Conservation (phyloP, 2,329 filamentous ascomycete species). For the Fusarium foetens region DNA sequence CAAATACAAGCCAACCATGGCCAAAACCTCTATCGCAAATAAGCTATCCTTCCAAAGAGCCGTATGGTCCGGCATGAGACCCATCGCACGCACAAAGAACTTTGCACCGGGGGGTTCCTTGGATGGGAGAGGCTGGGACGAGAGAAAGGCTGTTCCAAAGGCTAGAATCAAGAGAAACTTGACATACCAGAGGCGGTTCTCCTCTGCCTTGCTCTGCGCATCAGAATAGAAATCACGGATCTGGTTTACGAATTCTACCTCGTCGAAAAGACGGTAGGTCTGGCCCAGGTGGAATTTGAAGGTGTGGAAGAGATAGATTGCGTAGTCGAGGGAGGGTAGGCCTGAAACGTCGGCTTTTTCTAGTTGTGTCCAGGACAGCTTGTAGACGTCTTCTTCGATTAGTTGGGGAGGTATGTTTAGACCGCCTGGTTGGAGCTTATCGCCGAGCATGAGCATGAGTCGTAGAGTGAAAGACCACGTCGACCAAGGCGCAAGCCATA, state of each 20-base stretch:
- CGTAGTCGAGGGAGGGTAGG: conserved; percentile 50
- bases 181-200: conserved; percentile 57
- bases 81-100: conserved; percentile 50
- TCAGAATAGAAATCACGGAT: conserved; percentile 42
- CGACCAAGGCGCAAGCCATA: conserved; percentile 48
- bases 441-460: conserved; percentile 46
- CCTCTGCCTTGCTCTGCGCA: conserved; percentile 29
- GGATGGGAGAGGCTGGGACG: conserved; percentile 39
- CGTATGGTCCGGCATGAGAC: conserved; percentile 49
- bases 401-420: conserved; percentile 33
- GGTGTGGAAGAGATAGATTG: conserved; percentile 48
- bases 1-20: conserved; percentile 51
- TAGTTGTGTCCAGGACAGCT: conserved; percentile 30
- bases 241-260: conserved; percentile 44
- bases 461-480: conserved; percentile 50
- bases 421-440: conserved; percentile 44
- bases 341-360: conserved; percentile 46
- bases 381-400: conserved; percentile 47
- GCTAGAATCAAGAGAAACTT: conserved; percentile 62
- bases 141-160: conserved; percentile 45
- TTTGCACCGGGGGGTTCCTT: conserved; percentile 46
- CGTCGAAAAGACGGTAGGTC: conserved; percentile 50
- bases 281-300: conserved; percentile 54
- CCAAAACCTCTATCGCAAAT: conserved; percentile 51
- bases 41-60: conserved; percentile 52